Conservation (phyloP, 176 grass and related monocot species). For the Zea mays region Zm-B73-REFERENCE-NAM-5.0 NC_050103.1:25998001-25998500, state of each 20-base stretch:
- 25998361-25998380: constrained; percentile 69
- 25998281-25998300: constrained; percentile 51
- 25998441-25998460: constrained; percentile 94
- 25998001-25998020: background rate
- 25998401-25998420: constrained; percentile 89
- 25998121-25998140: constrained; percentile 52
- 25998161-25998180: constrained; percentile 66
- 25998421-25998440: constrained; percentile 94
- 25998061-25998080: background rate
- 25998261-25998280: constrained; percentile 62
- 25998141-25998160: constrained; percentile 43
- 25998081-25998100: background rate
- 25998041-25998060: background rate
- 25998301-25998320: constrained; percentile 41
- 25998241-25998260: constrained; percentile 78
- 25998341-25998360: constrained; percentile 40
- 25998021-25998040: background rate
- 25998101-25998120: background rate
- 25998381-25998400: constrained; percentile 90
- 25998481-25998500: constrained; percentile 11
- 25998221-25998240: constrained; percentile 93
- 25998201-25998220: constrained; percentile 96
- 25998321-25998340: constrained; percentile 45
- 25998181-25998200: constrained; percentile 94
- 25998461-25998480: constrained; percentile 23